Percentiles rank a stretch among this genome's conserved stretches.
phyloP scores from a whole-genome alignment of 2,329 filamentous ascomycete genomes.

The Diaporthe sp. region DNA sequence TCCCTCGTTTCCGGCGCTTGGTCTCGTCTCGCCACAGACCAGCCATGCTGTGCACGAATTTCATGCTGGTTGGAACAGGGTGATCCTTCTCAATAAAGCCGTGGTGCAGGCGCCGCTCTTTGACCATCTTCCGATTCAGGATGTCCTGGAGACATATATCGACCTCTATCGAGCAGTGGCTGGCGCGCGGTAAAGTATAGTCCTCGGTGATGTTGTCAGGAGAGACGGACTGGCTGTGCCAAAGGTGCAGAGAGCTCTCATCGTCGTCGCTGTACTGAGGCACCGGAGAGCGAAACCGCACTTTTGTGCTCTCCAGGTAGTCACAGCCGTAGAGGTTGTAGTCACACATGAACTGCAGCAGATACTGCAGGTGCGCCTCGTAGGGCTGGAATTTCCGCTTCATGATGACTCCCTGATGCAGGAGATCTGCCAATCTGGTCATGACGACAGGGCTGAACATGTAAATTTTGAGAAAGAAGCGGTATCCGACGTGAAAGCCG shows the following conservation, averaged over 20 bases:
- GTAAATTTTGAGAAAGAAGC: slow-evolving; percentile 93
- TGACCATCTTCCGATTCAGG: slow-evolving; percentile 80
- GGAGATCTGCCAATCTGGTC: slow-evolving; percentile 86
- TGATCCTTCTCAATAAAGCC: slow-evolving; percentile 81
- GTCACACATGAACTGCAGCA: slow-evolving; percentile 97
- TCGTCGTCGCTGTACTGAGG: slow-evolving; percentile 73
- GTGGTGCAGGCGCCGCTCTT: slow-evolving; percentile 83
- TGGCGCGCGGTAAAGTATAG: slow-evolving; percentile 76
- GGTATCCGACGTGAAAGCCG: slow-evolving; percentile 93
- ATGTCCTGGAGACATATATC: slow-evolving; percentile 93
- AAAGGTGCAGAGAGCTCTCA: slow-evolving; percentile 72
- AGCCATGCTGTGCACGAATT: slow-evolving; percentile 92
- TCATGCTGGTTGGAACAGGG: slow-evolving; percentile 74
- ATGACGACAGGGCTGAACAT: slow-evolving; percentile 88
- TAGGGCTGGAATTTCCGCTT: slow-evolving; percentile 88
- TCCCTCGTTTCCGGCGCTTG: slow-evolving; percentile 77
- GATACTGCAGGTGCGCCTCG: slow-evolving; percentile 91
- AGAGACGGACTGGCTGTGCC: slow-evolving; percentile 82
- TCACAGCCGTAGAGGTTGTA: slow-evolving; percentile 97
- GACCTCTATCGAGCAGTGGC: slow-evolving; percentile 89
- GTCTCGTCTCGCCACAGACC: slow-evolving; percentile 93
- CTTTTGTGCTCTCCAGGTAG: slow-evolving; percentile 79
- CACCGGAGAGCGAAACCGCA: slow-evolving; percentile 79
- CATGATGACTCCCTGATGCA: slow-evolving; percentile 90
- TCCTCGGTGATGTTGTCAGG: slow-evolving; percentile 69